Base-by-base conservation (phyloP, 140 eudicot genomes). In the Eryngium alpinum region DNA sequence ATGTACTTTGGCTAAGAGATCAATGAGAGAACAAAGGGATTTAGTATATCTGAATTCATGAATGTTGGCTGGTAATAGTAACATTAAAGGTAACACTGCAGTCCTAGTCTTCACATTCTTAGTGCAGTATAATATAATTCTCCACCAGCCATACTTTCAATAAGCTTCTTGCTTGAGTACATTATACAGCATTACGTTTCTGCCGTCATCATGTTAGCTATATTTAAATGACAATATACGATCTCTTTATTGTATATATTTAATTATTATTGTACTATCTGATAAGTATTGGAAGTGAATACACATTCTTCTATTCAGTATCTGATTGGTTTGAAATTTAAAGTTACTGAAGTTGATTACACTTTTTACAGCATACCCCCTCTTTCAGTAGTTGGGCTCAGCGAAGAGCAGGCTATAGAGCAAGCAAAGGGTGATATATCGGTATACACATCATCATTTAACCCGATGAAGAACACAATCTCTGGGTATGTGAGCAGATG, bases 331-430 rank as follows among this genome's bases (percentile, higher is more conserved):
- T 71, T 44, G 22, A 4, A 11, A 60, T 60, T 78, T 78, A 12
- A 5, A 4, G 0, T 27, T 15, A 6, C 13, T 38, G 22, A 27
- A 28, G 33, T 43, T 79, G 70, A 80, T 29, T 82, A 18, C 43
- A 33, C 38, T 79, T 82, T 85, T 81, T 83, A 62, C 89, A 95
- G 99, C 94, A 95, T 95, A 85, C 99, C 99, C 21, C 97, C 97
- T 83, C 97, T 95, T 29, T 95, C 99, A 67, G 97, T 93, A 67
- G 97, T 92, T 83, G 99, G 99, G 43, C 87, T 95, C 80, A 92
- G 99, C 83, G 97, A 95, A 89, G 96, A 95, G 87, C 89, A 90
- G 82, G 99, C 99, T 59, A 85, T 91, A 77, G 97, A 95, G 87
- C 84, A 91, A 84, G 92, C 90, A 63, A 87, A 82, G 75, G 97